A percentile compares a stretch with the other conserved stretches of the same genome.
Evolutionary conservation across 176 grass and related monocot genomes (phyloP).

Genomic region (Lolium perenne): DNA sequence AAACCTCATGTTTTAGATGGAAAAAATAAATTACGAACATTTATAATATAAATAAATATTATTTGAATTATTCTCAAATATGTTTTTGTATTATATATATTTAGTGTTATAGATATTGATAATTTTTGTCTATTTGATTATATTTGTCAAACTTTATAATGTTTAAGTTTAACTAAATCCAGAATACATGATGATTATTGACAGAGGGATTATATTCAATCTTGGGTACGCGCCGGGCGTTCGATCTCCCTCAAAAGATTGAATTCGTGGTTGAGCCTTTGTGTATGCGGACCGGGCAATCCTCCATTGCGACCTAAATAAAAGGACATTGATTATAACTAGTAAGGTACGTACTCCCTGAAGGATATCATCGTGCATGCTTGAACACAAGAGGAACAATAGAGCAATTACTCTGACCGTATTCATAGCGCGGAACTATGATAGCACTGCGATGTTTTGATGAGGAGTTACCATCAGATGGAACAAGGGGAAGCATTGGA

Average conservation of each 20-base stretch:
- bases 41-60: too few relatives aligned
- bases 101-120: too few relatives aligned
- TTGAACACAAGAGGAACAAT: constrained; percentile 2
- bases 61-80: too few relatives aligned
- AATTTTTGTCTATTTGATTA: too few relatives aligned
- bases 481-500: constrained; percentile 11
- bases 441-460: constrained; percentile 15
- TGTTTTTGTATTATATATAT: too few relatives aligned
- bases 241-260: not conserved
- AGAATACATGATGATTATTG: too few relatives aligned
- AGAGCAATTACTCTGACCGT: constrained; percentile 25
- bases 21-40: too few relatives aligned
- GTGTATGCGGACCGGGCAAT: not conserved
- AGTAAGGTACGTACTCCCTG: constrained; percentile 9
- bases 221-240: not conserved
- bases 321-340: constrained; percentile 16
- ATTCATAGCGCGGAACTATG: constrained; percentile 15
- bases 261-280: not conserved
- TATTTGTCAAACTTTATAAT: too few relatives aligned
- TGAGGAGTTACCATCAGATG: constrained; percentile 17
- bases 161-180: too few relatives aligned
- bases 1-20: too few relatives aligned
- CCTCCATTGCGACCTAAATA: constrained; percentile 13
- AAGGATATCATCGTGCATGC: not conserved
- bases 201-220: not conserved